Base-by-base conservation (phyloP, 2,329 filamentous ascomycete genomes). In the Aspergillus sp. region DNA sequence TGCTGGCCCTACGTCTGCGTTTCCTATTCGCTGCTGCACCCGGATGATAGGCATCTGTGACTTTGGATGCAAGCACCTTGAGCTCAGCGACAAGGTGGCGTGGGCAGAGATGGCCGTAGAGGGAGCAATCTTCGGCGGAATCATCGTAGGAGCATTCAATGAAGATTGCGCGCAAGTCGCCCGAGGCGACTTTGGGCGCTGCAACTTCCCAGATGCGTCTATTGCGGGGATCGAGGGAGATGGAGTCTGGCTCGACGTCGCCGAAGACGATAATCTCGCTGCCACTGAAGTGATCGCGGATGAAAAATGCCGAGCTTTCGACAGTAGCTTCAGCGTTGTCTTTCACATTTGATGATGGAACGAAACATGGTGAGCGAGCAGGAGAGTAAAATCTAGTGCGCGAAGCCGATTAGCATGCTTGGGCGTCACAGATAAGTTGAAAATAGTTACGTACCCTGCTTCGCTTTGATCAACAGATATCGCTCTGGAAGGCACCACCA, bases 81-180 rank as follows among this genome's bases (percentile, higher is more conserved):
- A 98, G 73, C 66, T 98, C 93, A 41, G 85, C 79, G 27, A 91
- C 80, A 8, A 98, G 69, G 63, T 88, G 93, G 0, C 82, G 76
- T 0, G 93, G 93, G 34, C 88, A 87, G 9, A 98, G 73, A 58
- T 98, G 93, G 0, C 93, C 93, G 54, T 89, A 98, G 0, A 98
- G 75, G 0, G 83, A 79, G 43, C 85, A 82, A 50, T 93, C 83
- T 26, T 80, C 76, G 58, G 89, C 85, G 5, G 80, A 79, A 64
- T 96, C 85, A 51, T 88, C 86, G 65, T 91, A 98, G 51, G 88
- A 94, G 66, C 91, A 97, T 72, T 98, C 93, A 57, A 98, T 94
- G 61, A 97, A 91, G 8, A 98, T 85, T 7, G 85, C 91, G 0
- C 76, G 78, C 0, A 98, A 75, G 3, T 77, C 74, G 1, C 88